phyloP scores from a whole-genome alignment of 2,329 filamentous ascomycete species.

The Exophiala sideris region DNA sequence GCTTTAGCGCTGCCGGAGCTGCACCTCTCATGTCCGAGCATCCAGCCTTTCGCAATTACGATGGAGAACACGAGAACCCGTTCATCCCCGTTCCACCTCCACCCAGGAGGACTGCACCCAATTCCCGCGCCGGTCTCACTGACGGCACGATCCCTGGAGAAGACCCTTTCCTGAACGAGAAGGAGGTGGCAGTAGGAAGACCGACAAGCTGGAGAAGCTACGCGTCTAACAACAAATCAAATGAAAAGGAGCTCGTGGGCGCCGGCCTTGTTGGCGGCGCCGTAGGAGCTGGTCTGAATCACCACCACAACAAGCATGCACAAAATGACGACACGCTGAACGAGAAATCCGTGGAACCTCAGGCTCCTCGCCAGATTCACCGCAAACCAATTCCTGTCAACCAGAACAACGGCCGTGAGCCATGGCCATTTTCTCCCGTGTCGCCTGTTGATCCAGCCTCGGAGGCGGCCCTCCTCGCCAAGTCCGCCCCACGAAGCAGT shows the following conservation, averaged over 20 bases:
- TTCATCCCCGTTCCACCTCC: slow-evolving; percentile 27
- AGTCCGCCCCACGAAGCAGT: slow-evolving; percentile 4
- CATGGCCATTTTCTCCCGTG: slow-evolving; percentile 22
- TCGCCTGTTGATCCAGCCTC: slow-evolving; percentile 16
- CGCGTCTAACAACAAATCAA: background rate
- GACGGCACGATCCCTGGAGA: slow-evolving; percentile 15
- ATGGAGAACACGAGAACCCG: slow-evolving; percentile 22
- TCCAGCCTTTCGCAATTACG: slow-evolving; percentile 12
- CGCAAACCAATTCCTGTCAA: slow-evolving; percentile 21
- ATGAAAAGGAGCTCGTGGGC: slow-evolving; percentile 9
- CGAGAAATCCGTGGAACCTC: background rate
- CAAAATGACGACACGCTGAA: slow-evolving; percentile 6
- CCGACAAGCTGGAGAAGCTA: slow-evolving; percentile 5
- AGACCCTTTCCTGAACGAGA: slow-evolving; percentile 15
- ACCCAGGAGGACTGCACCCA: slow-evolving; percentile 23
- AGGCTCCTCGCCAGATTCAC: slow-evolving; percentile 4
- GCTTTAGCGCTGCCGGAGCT: background rate
- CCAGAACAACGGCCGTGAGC: slow-evolving; percentile 17
- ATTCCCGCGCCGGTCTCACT: slow-evolving; percentile 20
- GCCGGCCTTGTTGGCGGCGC: slow-evolving; percentile 23
- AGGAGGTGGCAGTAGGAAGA: background rate
- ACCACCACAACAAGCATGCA: slow-evolving; percentile 6
- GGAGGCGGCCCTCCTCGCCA: background rate
- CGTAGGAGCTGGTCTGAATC: slow-evolving; percentile 17
- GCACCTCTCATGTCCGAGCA: slow-evolving; percentile 26